These are phyloP conservation scores for Chiua virens DNA, from an alignment of 768 basidiomycete species.

Conservation along the genomic window DNA sequence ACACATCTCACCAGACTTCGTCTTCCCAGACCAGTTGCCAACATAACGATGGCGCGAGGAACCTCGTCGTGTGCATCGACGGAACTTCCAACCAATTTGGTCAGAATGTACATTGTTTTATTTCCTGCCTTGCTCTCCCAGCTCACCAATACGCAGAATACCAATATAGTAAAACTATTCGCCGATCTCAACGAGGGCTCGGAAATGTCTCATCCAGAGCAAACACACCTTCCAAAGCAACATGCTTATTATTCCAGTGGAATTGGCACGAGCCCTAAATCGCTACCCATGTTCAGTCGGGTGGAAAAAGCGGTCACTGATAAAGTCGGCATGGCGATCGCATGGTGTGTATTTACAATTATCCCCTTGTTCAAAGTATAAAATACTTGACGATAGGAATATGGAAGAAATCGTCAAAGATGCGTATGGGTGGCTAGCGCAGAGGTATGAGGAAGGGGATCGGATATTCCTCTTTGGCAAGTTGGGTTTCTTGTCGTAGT, in stretches of 20 bases:
- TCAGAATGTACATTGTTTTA: conserved; percentile 7
- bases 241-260: conserved; percentile 39
- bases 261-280: conserved; percentile 36
- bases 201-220: no score
- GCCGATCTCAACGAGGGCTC: conserved; percentile 18
- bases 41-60: conserved; percentile 13
- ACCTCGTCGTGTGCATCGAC: conserved; percentile 25
- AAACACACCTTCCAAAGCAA: conserved; percentile 23
- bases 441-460: conserved; percentile 32
- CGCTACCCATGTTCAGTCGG: conserved; percentile 23
- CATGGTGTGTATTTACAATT: conserved; percentile 28
- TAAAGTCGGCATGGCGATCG: conserved; percentile 38
- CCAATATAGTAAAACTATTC: conserved; percentile 38
- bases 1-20: neutral
- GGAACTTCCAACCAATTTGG: conserved; percentile 25
- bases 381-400: conserved; percentile 23
- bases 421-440: conserved; percentile 1
- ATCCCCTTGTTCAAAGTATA: neutral
- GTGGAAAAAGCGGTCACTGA: conserved; percentile 19
- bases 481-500: neutral
- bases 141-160: conserved; percentile 28
- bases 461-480: conserved; percentile 37
- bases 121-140: neutral
- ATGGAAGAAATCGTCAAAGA: conserved; percentile 34
- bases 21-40: conserved; percentile 9